Evolutionary conservation across 1,284 basidiomycete species (phyloP).

Genomic region (Trichosporon asahii): DNA sequence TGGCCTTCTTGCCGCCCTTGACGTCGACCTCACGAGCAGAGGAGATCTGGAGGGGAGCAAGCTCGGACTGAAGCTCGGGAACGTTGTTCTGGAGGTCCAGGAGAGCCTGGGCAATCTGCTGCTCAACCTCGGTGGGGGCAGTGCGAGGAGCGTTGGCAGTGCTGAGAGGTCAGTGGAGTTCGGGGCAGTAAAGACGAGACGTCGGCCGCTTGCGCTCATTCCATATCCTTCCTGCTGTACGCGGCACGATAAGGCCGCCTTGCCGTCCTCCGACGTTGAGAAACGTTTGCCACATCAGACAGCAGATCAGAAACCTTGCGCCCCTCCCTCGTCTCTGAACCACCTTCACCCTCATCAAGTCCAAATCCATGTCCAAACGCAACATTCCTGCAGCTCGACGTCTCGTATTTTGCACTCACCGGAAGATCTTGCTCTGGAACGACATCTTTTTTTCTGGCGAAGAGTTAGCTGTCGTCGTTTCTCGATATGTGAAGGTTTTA

Average conservation of each 20-base stretch:
- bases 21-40: constrained; percentile 98
- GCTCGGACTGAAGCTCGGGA: constrained; percentile 94
- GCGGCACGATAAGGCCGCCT: too few species aligned
- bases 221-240: too few species aligned
- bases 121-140: constrained; percentile 88
- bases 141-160: constrained; percentile 92
- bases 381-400: too few species aligned
- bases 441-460: constrained; percentile 18
- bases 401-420: background rate
- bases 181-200: background rate
- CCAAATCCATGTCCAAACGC: too few species aligned
- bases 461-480: background rate
- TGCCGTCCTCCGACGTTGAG: too few species aligned
- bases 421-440: constrained; percentile 25
- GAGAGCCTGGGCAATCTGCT: constrained; percentile 88
- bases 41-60: constrained; percentile 93
- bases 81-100: constrained; percentile 98
- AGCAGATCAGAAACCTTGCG: too few species aligned
- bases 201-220: background rate
- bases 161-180: constrained; percentile 42
- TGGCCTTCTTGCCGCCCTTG: constrained; percentile 98
- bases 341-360: too few species aligned
- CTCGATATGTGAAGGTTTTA: background rate
- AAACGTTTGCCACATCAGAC: too few species aligned
- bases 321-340: too few species aligned